Evolutionary conservation across 2,329 filamentous ascomycete species (phyloP).

Genomic region (Dichotomopilus funicola): DNA sequence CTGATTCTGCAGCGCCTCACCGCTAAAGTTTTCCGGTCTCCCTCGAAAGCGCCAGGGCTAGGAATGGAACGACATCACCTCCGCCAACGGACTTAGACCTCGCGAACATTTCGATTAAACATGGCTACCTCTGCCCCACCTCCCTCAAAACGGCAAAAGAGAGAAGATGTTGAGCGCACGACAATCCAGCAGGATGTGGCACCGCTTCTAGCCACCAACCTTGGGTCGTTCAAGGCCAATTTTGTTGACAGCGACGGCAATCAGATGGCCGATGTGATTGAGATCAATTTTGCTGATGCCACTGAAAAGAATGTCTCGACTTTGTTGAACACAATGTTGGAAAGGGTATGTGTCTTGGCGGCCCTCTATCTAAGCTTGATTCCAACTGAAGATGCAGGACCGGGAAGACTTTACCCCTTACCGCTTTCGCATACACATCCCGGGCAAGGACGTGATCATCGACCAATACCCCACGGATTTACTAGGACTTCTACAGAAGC

Average conservation of each 20-base stretch:
- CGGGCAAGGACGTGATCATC: constrained; percentile 45
- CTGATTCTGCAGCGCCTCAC: constrained; percentile 21
- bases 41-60: constrained; percentile 4
- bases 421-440: constrained; percentile 54
- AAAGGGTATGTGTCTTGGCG: constrained; percentile 50
- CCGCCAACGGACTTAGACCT: no score
- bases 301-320: constrained; percentile 84
- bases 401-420: constrained; percentile 56
- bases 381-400: constrained; percentile 32
- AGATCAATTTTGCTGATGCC: constrained; percentile 76
- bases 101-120: neutral
- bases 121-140: constrained; percentile 33
- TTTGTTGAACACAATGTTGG: constrained; percentile 76
- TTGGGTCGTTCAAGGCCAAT: constrained; percentile 75
- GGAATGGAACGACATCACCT: neutral
- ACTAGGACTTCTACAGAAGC: constrained; percentile 45
- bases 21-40: constrained; percentile 24
- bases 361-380: neutral
- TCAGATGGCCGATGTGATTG: constrained; percentile 62
- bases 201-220: constrained; percentile 58
- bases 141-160: constrained; percentile 67
- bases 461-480: constrained; percentile 52
- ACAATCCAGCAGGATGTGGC: constrained; percentile 69
- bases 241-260: constrained; percentile 77
- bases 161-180: constrained; percentile 64